A percentile compares a stretch with the other conserved stretches of the same genome.
Conservation (phyloP, 1,139 yeast genomes). For the Debaryomyces singareniensis region DNA sequence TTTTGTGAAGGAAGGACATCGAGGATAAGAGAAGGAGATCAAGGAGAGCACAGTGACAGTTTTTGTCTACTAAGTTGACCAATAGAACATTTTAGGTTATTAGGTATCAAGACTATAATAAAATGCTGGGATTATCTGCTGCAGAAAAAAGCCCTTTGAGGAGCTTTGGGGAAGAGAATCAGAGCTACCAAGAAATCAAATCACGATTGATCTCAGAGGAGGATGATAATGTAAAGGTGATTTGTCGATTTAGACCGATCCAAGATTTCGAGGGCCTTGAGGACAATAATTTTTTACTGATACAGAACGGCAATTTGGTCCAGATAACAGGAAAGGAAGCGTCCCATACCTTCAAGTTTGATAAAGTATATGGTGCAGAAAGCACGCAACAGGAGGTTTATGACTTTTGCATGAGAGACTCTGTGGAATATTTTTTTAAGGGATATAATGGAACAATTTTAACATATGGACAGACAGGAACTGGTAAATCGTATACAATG, state of each 20-base stretch:
- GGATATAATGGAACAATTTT: slow-evolving; percentile 85
- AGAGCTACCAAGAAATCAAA: too few relatives aligned
- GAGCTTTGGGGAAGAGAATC: too few relatives aligned
- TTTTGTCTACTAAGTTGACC: too few relatives aligned
- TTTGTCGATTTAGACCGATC: slow-evolving; percentile 61
- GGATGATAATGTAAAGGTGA: slow-evolving; percentile 48
- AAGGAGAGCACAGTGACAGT: too few relatives aligned
- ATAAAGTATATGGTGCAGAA: slow-evolving; percentile 51
- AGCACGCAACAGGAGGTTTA: slow-evolving; percentile 57
- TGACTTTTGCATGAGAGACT: slow-evolving; percentile 50
- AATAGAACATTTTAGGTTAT: too few relatives aligned
- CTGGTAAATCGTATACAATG: slow-evolving; percentile 86
- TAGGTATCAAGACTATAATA: too few relatives aligned
- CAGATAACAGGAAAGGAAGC: slow-evolving; percentile 23
- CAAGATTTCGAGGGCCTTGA: slow-evolving; percentile 24
- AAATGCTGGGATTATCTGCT: too few relatives aligned
- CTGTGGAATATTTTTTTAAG: slow-evolving; percentile 60
- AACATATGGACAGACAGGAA: slow-evolving; percentile 87
- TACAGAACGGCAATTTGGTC: slow-evolving; percentile 24
- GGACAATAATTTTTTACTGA: slow-evolving; percentile 15
- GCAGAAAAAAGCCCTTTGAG: too few relatives aligned
- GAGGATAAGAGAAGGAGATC: too few relatives aligned
- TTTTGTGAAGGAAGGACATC: too few relatives aligned
- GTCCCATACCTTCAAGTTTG: slow-evolving; percentile 51
- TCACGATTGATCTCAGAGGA: too few relatives aligned